Base-by-base conservation (phyloP, 208 protist genomes). In the Trypanosomatidae sp. region DNA sequence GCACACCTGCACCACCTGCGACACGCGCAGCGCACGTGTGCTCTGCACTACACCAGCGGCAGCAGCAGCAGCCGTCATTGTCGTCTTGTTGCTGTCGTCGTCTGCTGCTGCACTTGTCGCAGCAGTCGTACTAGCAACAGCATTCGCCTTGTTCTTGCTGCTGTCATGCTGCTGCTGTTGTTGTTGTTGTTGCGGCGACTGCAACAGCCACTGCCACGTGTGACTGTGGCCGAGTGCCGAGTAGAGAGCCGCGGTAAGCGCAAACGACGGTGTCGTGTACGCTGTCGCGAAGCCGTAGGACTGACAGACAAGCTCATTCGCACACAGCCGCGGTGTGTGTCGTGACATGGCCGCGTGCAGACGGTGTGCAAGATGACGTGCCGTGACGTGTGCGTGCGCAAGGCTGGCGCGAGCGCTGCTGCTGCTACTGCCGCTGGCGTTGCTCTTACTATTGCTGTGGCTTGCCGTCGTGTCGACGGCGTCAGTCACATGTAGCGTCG, bases 1-100 rank as follows among this genome's bases (percentile, higher is more conserved):
- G 45, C 59, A 53, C 28, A 79, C 52, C 46, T 73, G 66, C 28
- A 72, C 16, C 8, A 74, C 55, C 19, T 80, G 48, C 21, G 48
- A 51, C 21, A 56, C 48, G 27, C 59, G 48, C 41, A 58, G 7
- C 21, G 43, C 23, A 8, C 22, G 27, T 18, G 40, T 22, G 23
- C 26, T 27, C 2, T 27, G 15, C 11, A 58, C 21, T 13, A 22
- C 23, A 16, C 57, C 57, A 24, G 56, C 24, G n/a, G 11, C n/a
- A 35, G n/a, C n/a, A n/a, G n/a, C n/a, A n/a, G n/a, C n/a, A n/a
- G n/a, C n/a, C n/a, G n/a, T n/a, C n/a, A n/a, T n/a, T n/a, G n/a
- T n/a, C n/a, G n/a, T n/a, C n/a, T n/a, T n/a, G n/a, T n/a, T n/a
- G n/a, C 15, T 2, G 32, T 19, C 28, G 35, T 3, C n/a, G 46